Evolutionary conservation across 768 basidiomycete species (phyloP), one percentile per base, ranked within the genome.

Genomic region (Erythrobasidium yunnanense): DNA sequence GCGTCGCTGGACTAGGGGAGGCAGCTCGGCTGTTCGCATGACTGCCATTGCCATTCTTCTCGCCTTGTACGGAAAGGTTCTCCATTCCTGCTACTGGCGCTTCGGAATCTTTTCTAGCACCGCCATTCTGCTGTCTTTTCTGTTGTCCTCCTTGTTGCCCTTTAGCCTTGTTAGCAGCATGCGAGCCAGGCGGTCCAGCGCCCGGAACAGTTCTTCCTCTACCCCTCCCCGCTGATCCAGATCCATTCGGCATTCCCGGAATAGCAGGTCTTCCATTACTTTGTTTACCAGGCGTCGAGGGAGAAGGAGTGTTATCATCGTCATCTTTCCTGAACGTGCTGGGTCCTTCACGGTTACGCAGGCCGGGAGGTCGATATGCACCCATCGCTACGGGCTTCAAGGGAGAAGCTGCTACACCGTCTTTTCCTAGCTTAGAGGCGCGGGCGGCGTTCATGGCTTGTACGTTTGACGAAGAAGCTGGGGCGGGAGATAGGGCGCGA

Each of bases 321-420:
- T 95, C 93, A 74, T 91, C 89, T 18, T 92, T 83, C 77, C 87
- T 90, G 79, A 86, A 97, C 34, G 87, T 87, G 1, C 84, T 80
- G 0, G 92, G 90, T 0, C 92, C 91, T 49, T 87, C 83, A 0
- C 87, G 81, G 0, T 93, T 93, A 4, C 93, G 82, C 0, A 91
- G 90, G 11, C 91, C 91, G 11, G 91, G 93, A 0, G 93, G 93
- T 0, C 92, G 81, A 76, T 97, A 96, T 0, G 92, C 88, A 18
- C 89, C 92, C 2, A 49, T 69, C 13, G 71, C 54, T 0, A 86
- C 84, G 0, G 88, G 82, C 71, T 86, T 89, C 13, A 82, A 68
- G 2, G 81, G 76, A 22, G 65, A 33, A 33, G 15, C 54, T 27
- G 20, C 33, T n/a, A n/a, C n/a, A n/a, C n/a, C 38, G 38, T 0